Conservation (phyloP, 2,329 filamentous ascomycete genomes). For the Orbilia oligospora region DNA sequence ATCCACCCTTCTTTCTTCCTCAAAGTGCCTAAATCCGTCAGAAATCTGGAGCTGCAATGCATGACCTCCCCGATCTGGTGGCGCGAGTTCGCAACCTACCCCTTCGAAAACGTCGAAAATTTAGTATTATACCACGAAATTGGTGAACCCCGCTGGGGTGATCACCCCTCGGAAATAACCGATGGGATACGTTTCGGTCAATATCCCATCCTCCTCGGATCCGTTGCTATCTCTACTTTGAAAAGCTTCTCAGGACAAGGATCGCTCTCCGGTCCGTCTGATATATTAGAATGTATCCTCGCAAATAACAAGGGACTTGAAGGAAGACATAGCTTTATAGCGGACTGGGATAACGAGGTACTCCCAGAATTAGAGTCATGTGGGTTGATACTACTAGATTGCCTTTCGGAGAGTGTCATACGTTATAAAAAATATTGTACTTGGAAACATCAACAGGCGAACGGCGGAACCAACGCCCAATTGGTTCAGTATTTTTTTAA, state of each 20-base stretch:
- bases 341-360: not conserved
- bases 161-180: not conserved
- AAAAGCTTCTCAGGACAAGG: not conserved
- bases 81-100: not conserved
- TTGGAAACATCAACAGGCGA: not conserved
- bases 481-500: not conserved
- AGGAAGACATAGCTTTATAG: not conserved
- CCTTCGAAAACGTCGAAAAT: not conserved
- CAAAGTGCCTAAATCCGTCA: not conserved
- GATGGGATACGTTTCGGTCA: not conserved
- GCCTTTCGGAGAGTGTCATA: not conserved
- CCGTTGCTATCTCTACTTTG: not conserved
- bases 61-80: not conserved
- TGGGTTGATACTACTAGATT: not conserved
- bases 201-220: not conserved
- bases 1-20: constrained; percentile 2
- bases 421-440: not conserved
- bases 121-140: not conserved
- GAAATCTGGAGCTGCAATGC: not conserved
- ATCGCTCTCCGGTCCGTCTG: not conserved
- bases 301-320: not conserved
- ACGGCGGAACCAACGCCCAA: not conserved
- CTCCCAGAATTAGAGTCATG: not conserved
- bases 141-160: not conserved
- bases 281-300: not conserved